A percentile compares a stretch with the other conserved stretches of the same genome.
These are phyloP conservation scores for Solanum microdontum DNA, from an alignment of 257 asterid species.

Conservation along the genomic window DNA sequence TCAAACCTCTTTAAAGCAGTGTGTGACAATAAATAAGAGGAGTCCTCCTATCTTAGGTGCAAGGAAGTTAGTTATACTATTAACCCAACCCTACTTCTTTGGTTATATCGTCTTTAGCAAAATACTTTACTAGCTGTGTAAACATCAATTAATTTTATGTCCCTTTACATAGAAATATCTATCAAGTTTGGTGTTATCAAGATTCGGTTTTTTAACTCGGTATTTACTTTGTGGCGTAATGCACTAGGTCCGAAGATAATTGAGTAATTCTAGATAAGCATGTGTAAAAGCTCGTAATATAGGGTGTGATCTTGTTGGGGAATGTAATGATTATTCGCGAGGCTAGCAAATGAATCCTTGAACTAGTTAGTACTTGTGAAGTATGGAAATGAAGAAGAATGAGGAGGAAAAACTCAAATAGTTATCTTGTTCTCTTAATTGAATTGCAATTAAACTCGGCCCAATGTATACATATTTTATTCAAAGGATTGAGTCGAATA, in stretches of 20 bases:
- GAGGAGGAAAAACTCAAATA: background rate
- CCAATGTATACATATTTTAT: background rate
- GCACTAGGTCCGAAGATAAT: background rate
- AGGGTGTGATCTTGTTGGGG: background rate
- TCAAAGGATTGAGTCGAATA: background rate
- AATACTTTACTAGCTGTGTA: background rate
- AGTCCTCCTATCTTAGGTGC: background rate
- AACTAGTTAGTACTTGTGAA: background rate
- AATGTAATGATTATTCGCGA: background rate
- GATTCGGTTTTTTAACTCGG: background rate
- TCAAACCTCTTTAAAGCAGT: background rate
- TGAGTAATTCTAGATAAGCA: background rate
- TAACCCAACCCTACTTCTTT: background rate
- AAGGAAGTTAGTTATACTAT: background rate
- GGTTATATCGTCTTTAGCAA: background rate
- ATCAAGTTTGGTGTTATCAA: background rate
- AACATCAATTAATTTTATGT: background rate
- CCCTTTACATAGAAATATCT: background rate
- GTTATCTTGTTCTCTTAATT: background rate
- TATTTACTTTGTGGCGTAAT: background rate
- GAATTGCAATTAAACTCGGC: background rate
- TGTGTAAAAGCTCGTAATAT: background rate
- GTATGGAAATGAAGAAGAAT: background rate
- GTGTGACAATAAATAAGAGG: background rate
- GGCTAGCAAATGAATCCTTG: background rate